A percentile compares a stretch with the other conserved stretches of the same genome.
These are phyloP conservation scores for Populus tomentosa DNA, from an alignment of 441 rosid genomes.

Conservation along the genomic window DNA sequence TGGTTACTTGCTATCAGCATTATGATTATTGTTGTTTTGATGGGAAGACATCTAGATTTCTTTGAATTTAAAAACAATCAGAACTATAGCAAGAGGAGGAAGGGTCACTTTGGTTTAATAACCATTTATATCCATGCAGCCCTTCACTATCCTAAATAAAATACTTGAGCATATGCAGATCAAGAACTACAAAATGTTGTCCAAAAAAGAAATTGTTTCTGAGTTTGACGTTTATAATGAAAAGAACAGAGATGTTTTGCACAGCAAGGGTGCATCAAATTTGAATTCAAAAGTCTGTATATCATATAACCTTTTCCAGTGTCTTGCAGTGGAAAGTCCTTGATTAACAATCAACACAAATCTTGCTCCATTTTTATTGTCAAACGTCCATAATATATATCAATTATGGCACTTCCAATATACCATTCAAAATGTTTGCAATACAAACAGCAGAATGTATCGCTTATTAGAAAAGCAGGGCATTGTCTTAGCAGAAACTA, in stretches of 20 bases:
- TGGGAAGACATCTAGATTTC: no score
- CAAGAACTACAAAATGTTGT: neutral
- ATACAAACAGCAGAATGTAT: constrained; percentile 21
- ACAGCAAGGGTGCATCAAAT: neutral
- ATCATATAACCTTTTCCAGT: neutral
- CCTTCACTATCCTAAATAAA: neutral
- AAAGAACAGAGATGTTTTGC: neutral
- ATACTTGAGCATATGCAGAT: no score
- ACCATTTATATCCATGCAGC: neutral
- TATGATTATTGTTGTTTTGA: no score
- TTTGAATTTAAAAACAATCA: no score
- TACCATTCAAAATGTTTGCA: constrained; percentile 12
- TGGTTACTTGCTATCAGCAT: no score
- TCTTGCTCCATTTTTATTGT: constrained; percentile 8
- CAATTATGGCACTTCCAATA: constrained; percentile 4
- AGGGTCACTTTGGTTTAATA: no score
- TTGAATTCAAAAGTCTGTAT: neutral
- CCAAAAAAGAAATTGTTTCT: no score
- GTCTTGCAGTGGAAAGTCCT: neutral
- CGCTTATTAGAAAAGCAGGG: constrained; percentile 17
- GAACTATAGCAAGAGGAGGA: no score
- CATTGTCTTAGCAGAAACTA: constrained; percentile 27
- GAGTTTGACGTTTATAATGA: neutral
- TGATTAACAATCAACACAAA: neutral
- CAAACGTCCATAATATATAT: neutral